phyloP scores from a whole-genome alignment of 306 rosid genomes.

The Parietaria judaica region DNA sequence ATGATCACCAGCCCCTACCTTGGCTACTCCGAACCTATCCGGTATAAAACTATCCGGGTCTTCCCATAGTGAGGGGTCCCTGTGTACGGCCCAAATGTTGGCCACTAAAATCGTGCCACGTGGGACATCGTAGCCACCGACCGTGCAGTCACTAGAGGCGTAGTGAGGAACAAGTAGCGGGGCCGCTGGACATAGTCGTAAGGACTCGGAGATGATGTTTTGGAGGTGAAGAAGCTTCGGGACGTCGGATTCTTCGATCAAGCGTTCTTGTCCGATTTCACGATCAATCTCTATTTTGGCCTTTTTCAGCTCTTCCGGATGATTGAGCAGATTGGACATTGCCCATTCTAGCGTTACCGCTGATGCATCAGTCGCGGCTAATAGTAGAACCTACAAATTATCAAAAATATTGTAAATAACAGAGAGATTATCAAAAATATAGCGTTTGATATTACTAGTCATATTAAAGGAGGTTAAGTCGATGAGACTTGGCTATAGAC shows the following conservation, averaged over 20 bases:
- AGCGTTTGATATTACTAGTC: too few species aligned
- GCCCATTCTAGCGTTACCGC: constrained; percentile 29
- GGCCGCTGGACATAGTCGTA: constrained; percentile 23
- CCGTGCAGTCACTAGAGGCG: constrained; percentile 19
- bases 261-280: too few species aligned
- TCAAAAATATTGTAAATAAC: background rate
- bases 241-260: constrained; percentile 24
- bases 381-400: constrained; percentile 10
- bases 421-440: background rate
- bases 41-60: constrained; percentile 24
- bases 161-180: constrained; percentile 25
- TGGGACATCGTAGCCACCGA: constrained; percentile 19
- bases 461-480: too few species aligned
- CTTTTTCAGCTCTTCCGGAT: too few species aligned
- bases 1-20: background rate
- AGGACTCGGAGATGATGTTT: constrained; percentile 26
- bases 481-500: too few species aligned
- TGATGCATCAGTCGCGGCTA: constrained; percentile 27
- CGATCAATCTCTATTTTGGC: too few species aligned
- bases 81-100: constrained; percentile 37
- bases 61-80: constrained; percentile 28
- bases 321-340: too few species aligned
- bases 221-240: constrained; percentile 25
- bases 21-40: constrained; percentile 9
- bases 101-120: constrained; percentile 21